Conservation (phyloP, 805 yeast species). For the Starmera pachycereana region DNA sequence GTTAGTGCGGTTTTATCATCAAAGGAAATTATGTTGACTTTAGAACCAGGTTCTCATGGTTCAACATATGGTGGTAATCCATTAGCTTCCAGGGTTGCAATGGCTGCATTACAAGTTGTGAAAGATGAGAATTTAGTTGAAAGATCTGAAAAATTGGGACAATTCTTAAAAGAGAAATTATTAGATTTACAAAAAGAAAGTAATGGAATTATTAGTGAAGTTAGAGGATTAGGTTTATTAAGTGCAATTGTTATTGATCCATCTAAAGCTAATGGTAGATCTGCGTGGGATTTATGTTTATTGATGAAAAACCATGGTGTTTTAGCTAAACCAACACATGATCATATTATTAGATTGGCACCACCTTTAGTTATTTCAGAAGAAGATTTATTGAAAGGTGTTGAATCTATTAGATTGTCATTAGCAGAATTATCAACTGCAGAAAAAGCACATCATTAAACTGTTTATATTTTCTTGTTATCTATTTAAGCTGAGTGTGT, state of each 20-base stretch:
- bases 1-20: slow-evolving; percentile 87
- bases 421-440: slow-evolving; percentile 46
- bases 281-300: slow-evolving; percentile 94
- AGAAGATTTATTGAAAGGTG: slow-evolving; percentile 77
- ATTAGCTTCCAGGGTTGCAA: slow-evolving; percentile 83
- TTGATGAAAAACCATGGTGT: slow-evolving; percentile 83
- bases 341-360: slow-evolving; percentile 88
- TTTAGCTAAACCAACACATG: slow-evolving; percentile 94
- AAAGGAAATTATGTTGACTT: slow-evolving; percentile 77
- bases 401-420: slow-evolving; percentile 56
- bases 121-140: slow-evolving; percentile 79
- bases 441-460: slow-evolving; percentile 15
- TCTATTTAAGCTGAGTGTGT: too few species aligned
- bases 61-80: slow-evolving; percentile 98
- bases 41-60: slow-evolving; percentile 95
- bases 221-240: slow-evolving; percentile 65
- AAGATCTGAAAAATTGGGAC: slow-evolving; percentile 66
- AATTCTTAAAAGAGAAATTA: slow-evolving; percentile 51
- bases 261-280: slow-evolving; percentile 70
- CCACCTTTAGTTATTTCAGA: slow-evolving; percentile 90
- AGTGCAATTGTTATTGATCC: slow-evolving; percentile 89
- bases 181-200: slow-evolving; percentile 35
- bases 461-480: too few species aligned
- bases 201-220: slow-evolving; percentile 38
- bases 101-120: slow-evolving; percentile 87